phyloP scores from a whole-genome alignment of 2,329 filamentous ascomycete species.

The Paraphaeosphaeria minitans region DNA sequence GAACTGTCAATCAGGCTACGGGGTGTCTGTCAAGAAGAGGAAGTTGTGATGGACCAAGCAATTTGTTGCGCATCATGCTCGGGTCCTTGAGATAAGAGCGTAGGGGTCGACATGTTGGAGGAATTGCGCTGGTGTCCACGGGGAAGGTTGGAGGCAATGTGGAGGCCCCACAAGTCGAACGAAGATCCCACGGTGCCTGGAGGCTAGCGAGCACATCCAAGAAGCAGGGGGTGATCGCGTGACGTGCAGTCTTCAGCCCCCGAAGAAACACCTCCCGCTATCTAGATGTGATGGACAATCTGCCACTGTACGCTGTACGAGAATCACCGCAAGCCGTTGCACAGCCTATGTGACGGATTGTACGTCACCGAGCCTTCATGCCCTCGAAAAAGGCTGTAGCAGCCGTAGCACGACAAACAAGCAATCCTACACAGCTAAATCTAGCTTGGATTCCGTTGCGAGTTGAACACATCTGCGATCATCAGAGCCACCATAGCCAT shows the following conservation, averaged over 20 bases:
- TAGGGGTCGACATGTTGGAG: neutral
- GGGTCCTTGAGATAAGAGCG: conserved; percentile 5
- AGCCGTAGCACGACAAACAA: neutral
- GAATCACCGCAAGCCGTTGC: neutral
- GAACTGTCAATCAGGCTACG: neutral
- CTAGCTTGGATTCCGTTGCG: neutral
- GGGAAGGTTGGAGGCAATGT: neutral
- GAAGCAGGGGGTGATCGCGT: neutral
- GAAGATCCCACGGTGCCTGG: neutral
- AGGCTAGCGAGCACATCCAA: neutral
- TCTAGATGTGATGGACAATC: neutral
- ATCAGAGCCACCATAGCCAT: no score
- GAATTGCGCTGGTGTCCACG: conserved; percentile 3
- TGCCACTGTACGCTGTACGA: neutral
- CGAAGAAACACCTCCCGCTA: neutral
- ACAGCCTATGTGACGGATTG: neutral
- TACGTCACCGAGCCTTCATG: neutral
- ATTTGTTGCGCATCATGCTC: neutral
- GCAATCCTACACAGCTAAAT: neutral
- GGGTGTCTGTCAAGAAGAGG: conserved; percentile 10
- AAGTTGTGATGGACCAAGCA: conserved; percentile 9
- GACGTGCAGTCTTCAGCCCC: neutral
- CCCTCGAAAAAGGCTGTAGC: neutral
- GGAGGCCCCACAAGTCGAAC: neutral
- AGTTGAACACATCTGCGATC: neutral